phyloP scores from a whole-genome alignment of 192 early-diverging fungal genomes.

The Gonapodya sp. region DNA sequence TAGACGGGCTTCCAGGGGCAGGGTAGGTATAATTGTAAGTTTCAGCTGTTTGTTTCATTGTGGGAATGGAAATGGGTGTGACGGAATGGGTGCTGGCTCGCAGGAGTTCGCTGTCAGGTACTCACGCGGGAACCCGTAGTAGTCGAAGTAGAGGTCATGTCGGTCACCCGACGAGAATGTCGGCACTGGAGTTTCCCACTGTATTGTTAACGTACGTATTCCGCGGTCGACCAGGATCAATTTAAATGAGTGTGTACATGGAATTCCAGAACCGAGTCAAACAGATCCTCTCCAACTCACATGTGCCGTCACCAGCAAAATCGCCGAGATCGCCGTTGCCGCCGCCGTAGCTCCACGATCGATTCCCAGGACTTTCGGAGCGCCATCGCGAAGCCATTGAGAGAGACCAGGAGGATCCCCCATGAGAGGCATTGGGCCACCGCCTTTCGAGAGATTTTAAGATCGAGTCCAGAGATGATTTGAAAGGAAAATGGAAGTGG shows the following conservation, averaged over 20 bases:
- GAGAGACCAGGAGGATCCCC: neutral
- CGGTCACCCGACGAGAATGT: constrained; percentile 16
- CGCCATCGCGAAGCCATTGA: neutral
- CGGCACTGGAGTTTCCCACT: constrained; percentile 35
- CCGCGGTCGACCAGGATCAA: too few relatives aligned
- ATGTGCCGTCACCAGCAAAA: neutral
- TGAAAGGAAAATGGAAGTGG: neutral
- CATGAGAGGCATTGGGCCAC: neutral
- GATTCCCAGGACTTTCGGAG: neutral
- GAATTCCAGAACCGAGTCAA: neutral
- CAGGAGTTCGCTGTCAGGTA: too few relatives aligned
- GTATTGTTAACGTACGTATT: constrained; percentile 35
- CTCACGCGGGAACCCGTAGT: constrained; percentile 35
- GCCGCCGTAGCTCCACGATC: neutral
- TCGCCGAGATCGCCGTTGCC: neutral
- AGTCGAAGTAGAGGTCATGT: constrained; percentile 36
- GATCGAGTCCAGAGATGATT: neutral
- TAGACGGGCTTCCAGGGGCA: constrained; percentile 25
- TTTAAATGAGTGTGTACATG: too few relatives aligned
- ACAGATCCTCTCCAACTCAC: neutral
- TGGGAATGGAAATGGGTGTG: too few relatives aligned
- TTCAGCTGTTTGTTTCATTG: neutral
- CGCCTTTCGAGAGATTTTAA: neutral
- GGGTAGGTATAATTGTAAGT: constrained; percentile 14
- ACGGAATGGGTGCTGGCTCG: too few relatives aligned